Percentiles rank a stretch among this genome's conserved stretches.
Conservation (phyloP, 2,329 filamentous ascomycete species). For the Botrytis fragariae region DNA sequence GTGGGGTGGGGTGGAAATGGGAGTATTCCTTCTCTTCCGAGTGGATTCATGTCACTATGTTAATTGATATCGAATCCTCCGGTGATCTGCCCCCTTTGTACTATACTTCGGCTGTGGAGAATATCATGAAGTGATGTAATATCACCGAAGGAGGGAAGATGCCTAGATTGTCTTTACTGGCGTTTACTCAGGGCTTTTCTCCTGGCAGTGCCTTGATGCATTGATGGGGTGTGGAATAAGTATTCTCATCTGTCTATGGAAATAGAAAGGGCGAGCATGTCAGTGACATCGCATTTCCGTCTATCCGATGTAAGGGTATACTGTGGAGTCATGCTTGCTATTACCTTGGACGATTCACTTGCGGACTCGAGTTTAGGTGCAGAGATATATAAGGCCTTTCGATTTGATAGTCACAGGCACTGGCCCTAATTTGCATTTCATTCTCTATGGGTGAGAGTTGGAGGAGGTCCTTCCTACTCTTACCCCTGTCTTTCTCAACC, state of each 20-base stretch:
- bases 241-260: background rate
- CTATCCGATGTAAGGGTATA: background rate
- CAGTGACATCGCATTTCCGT: background rate
- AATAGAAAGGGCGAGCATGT: background rate
- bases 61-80: background rate
- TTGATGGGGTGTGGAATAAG: background rate
- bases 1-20: background rate
- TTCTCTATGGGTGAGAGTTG: background rate
- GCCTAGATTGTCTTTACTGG: too few species aligned
- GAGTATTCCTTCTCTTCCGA: background rate
- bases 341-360: background rate
- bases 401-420: background rate
- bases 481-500: background rate
- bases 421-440: background rate
- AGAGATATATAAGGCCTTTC: background rate
- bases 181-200: background rate
- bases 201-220: background rate
- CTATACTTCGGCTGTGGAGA: background rate
- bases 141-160: background rate
- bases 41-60: background rate
- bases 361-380: background rate
- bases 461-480: background rate
- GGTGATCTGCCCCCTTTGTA: too few species aligned
- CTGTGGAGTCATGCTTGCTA: background rate
- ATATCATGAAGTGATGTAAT: background rate